Evolutionary conservation across 2,329 filamentous ascomycete genomes (phyloP).

Genomic region (Annulohypoxylon truncatum): DNA sequence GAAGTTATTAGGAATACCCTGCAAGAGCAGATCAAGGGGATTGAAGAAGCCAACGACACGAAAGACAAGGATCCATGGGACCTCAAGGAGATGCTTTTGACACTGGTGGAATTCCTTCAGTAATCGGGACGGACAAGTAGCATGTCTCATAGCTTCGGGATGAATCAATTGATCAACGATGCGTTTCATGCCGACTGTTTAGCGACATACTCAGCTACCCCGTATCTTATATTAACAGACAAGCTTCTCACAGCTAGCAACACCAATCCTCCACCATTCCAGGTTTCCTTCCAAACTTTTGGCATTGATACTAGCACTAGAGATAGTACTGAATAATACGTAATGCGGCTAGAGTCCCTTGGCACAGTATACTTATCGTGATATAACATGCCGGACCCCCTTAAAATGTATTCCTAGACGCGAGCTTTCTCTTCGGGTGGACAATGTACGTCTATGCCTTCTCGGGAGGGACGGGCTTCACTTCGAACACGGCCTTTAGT

Average conservation of each 20-base stretch:
- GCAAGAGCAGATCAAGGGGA: slow-evolving; percentile 65
- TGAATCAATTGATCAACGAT: slow-evolving; percentile 38
- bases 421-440: not conserved
- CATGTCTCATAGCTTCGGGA: not conserved
- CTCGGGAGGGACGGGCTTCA: slow-evolving; percentile 73
- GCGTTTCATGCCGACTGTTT: slow-evolving; percentile 28
- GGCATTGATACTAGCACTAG: not conserved
- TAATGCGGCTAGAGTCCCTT: slow-evolving; percentile 1
- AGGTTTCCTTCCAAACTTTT: not conserved
- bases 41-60: slow-evolving; percentile 63
- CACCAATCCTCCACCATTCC: slow-evolving; percentile 7
- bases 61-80: slow-evolving; percentile 65
- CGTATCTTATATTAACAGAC: slow-evolving; percentile 33
- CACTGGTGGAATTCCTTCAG: slow-evolving; percentile 63
- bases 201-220: slow-evolving; percentile 14
- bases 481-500: slow-evolving; percentile 84
- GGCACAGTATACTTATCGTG: not conserved
- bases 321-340: slow-evolving; percentile 3
- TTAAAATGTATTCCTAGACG: not conserved
- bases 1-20: slow-evolving; percentile 74
- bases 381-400: not conserved
- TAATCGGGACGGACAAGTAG: slow-evolving; percentile 19
- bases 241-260: slow-evolving; percentile 3
- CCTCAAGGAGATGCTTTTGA: slow-evolving; percentile 63
- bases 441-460: slow-evolving; percentile 40